Conservation (phyloP, 1,139 yeast species). For the Hansenula anomala region DNA sequence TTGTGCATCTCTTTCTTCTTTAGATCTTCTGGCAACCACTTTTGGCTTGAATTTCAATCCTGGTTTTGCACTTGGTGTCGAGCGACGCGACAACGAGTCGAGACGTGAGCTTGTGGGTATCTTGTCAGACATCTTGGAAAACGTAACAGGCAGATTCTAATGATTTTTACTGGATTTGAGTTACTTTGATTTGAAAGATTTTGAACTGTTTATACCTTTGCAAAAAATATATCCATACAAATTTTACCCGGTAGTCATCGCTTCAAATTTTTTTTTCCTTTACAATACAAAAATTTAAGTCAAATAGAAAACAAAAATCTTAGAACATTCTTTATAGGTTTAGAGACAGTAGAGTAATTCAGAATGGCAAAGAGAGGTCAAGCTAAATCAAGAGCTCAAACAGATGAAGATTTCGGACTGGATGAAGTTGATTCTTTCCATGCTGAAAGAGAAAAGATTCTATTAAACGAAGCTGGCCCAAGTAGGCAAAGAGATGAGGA, state of each 20-base stretch:
- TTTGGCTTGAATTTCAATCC: conserved; percentile 74
- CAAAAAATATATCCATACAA: too few species aligned
- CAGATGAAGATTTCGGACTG: conserved; percentile 29
- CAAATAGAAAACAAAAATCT: neutral
- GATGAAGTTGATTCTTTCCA: conserved; percentile 75
- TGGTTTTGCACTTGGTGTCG: conserved; percentile 35
- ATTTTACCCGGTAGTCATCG: conserved; percentile 12
- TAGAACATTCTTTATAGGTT: too few species aligned
- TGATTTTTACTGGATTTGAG: too few species aligned
- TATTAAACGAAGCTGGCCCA: conserved; percentile 55
- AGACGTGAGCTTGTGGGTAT: conserved; percentile 21
- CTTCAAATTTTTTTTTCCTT: neutral
- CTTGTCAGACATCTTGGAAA: conserved; percentile 17
- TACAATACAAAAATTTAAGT: neutral
- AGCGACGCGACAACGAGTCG: conserved; percentile 30
- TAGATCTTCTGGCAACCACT: conserved; percentile 72
- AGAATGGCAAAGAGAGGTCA: too few species aligned
- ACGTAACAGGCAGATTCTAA: neutral
- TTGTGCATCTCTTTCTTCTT: conserved; percentile 76
- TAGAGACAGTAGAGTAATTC: too few species aligned
- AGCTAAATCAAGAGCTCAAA: conserved; percentile 1
- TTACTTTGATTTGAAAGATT: too few species aligned
- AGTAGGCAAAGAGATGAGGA: conserved; percentile 34
- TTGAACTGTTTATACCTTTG: too few species aligned
- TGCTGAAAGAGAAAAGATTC: conserved; percentile 55